A percentile compares a stretch with the other conserved stretches of the same genome.
Evolutionary conservation across 805 yeast species (phyloP).

Genomic region (Komagataella phaffii): DNA sequence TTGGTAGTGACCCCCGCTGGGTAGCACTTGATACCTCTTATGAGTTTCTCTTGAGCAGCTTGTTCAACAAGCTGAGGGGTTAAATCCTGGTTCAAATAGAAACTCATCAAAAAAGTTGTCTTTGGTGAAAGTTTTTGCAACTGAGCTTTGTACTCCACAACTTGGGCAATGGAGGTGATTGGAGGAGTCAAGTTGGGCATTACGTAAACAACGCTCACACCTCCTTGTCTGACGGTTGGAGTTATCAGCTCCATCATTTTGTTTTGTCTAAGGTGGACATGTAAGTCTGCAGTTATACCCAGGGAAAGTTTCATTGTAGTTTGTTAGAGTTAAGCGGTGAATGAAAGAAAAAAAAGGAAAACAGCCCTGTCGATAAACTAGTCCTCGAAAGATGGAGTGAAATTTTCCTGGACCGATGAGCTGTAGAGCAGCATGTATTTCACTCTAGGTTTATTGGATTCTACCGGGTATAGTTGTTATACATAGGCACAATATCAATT

Average conservation of each 20-base stretch:
- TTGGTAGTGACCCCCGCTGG: constrained; percentile 99
- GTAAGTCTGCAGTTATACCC: constrained; percentile 81
- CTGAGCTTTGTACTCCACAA: constrained; percentile 49
- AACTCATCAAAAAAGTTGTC: constrained; percentile 85
- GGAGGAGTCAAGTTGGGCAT: constrained; percentile 98
- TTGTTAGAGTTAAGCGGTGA: background rate
- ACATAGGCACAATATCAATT: too few species aligned
- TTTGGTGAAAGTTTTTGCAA: constrained; percentile 59
- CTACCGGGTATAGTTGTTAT: too few species aligned
- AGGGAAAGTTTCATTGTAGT: constrained; percentile 11
- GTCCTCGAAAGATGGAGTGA: background rate
- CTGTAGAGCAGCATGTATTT: background rate
- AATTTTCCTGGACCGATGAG: background rate
- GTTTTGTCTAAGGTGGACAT: constrained; percentile 92
- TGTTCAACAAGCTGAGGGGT: constrained; percentile 77
- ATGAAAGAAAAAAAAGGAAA: background rate
- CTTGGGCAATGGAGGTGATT: constrained; percentile 62
- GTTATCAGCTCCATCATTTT: constrained; percentile 84
- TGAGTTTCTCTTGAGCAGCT: constrained; percentile 58
- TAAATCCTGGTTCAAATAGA: constrained; percentile 64
- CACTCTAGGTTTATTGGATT: background rate
- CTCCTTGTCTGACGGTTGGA: constrained; percentile 86
- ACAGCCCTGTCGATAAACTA: background rate
- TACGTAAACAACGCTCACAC: constrained; percentile 79
- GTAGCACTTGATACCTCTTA: constrained; percentile 88